Evolutionary conservation across 2,329 filamentous ascomycete genomes (phyloP).

Genomic region (Aotearoamyces nothofagi): DNA sequence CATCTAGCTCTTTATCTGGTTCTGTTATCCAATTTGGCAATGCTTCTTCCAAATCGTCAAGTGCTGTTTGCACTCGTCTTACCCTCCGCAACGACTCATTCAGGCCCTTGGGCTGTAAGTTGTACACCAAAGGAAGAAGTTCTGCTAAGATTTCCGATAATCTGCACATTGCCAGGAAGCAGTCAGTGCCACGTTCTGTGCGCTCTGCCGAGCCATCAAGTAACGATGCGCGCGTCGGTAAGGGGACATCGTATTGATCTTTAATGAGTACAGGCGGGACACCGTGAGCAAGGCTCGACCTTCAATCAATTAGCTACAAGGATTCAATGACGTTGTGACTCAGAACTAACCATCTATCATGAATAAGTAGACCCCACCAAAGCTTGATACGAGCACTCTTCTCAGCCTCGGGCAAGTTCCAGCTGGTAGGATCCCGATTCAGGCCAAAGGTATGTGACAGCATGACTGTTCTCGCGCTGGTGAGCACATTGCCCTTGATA

Average conservation of each 20-base stretch:
- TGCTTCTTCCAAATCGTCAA: conserved; percentile 11
- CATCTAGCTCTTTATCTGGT: not conserved
- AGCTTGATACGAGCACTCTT: conserved; percentile 35
- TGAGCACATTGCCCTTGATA: conserved; percentile 38
- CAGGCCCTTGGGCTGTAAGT: conserved; percentile 1
- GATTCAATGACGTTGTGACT: not conserved
- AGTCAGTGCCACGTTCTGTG: conserved; percentile 4
- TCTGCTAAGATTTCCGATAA: conserved; percentile 10
- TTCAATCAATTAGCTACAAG: conserved; percentile 2
- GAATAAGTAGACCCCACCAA: conserved; percentile 39
- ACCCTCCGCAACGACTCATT: conserved; percentile 5
- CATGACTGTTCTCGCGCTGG: conserved; percentile 33
- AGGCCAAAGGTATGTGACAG: conserved; percentile 37
- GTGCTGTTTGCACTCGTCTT: conserved; percentile 6
- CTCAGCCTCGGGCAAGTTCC: conserved; percentile 35
- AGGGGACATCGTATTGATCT: conserved; percentile 11
- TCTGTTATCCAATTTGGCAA: conserved; percentile 2
- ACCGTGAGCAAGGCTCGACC: conserved; percentile 13
- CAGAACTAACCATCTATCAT: conserved; percentile 35
- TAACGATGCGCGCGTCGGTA: conserved; percentile 8
- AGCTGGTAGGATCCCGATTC: conserved; percentile 34
- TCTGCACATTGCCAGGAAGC: conserved; percentile 9
- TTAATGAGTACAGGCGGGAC: conserved; percentile 7
- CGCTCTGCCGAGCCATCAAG: conserved; percentile 2
- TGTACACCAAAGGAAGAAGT: conserved; percentile 9